Percentiles rank a stretch among this genome's conserved stretches.
Evolutionary conservation across 805 yeast species (phyloP).

Genomic region (Candida rishiriensis): DNA sequence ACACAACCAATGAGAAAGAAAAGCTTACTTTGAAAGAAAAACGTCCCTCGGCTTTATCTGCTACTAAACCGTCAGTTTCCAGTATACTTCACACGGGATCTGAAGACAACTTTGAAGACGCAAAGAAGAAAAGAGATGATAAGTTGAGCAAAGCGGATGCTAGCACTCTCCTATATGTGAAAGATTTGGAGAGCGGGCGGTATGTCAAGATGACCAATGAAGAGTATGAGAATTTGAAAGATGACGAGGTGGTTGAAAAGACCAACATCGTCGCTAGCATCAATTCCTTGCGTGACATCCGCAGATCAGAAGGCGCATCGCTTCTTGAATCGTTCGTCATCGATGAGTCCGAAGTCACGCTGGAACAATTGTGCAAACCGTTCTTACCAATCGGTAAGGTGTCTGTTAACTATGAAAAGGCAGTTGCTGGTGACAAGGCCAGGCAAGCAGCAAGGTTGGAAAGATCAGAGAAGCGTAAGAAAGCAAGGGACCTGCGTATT

Average conservation of each 20-base stretch:
- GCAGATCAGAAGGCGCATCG: slow-evolving; percentile 34
- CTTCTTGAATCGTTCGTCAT: slow-evolving; percentile 39
- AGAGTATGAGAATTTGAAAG: slow-evolving; percentile 13
- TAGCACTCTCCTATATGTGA: not conserved
- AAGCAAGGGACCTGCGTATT: slow-evolving; percentile 38
- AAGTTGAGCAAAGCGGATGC: not conserved
- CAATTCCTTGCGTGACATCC: slow-evolving; percentile 29
- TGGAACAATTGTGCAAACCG: slow-evolving; percentile 71
- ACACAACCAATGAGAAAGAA: no score
- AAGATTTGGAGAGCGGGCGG: slow-evolving; percentile 6
- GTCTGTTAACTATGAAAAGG: slow-evolving; percentile 53
- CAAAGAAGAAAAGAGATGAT: not conserved
- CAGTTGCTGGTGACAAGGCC: slow-evolving; percentile 45
- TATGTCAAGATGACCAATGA: slow-evolving; percentile 19
- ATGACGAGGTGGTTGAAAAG: slow-evolving; percentile 1
- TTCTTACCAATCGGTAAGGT: slow-evolving; percentile 60
- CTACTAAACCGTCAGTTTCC: no score
- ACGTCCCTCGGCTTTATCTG: no score
- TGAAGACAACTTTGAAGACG: no score
- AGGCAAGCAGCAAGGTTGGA: slow-evolving; percentile 32
- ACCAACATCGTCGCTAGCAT: slow-evolving; percentile 15
- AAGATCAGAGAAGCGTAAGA: slow-evolving; percentile 35
- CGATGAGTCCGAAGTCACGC: slow-evolving; percentile 51
- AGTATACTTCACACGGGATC: no score
- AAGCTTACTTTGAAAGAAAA: no score